Conservation (phyloP, 805 yeast genomes). For the Kodamaea kaohsiungensis region DNA sequence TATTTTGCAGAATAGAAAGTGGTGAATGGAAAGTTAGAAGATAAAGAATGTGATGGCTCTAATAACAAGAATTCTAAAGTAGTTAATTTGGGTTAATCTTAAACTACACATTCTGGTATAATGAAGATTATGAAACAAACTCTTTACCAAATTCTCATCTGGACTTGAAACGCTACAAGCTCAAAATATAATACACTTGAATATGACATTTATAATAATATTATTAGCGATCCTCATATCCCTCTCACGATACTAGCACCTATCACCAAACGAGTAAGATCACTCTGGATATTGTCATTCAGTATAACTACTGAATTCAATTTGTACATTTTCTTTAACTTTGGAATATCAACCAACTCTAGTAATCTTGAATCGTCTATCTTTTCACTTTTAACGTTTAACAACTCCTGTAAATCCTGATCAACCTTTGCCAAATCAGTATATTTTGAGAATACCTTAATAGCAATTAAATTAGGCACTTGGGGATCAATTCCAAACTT, state of each 20-base stretch:
- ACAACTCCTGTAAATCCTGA: constrained; percentile 24
- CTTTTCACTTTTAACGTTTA: constrained; percentile 13
- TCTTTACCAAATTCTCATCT: neutral
- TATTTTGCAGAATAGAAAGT: neutral
- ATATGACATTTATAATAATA: neutral
- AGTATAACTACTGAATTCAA: constrained; percentile 27
- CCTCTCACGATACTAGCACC: constrained; percentile 54
- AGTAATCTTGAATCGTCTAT: constrained; percentile 27
- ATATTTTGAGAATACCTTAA: constrained; percentile 41
- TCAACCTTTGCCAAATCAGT: neutral
- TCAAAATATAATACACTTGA: neutral
- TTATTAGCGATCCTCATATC: constrained; percentile 12
- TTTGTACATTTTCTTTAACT: constrained; percentile 39
- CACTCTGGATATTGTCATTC: constrained; percentile 19
- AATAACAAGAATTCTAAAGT: too few relatives aligned
- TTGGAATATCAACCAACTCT: constrained; percentile 23
- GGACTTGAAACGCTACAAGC: neutral
- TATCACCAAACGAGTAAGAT: constrained; percentile 44
- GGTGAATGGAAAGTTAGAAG: neutral
- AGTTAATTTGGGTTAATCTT: too few relatives aligned
- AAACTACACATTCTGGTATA: too few relatives aligned
- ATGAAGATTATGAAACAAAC: neutral
- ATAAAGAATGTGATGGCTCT: too few relatives aligned
- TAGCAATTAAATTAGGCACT: constrained; percentile 46
- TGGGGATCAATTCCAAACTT: constrained; percentile 66